Percentiles rank a stretch among this genome's conserved stretches.
Conservation (phyloP, 495 filamentous ascomycete species). For the Podospora didyma region DNA sequence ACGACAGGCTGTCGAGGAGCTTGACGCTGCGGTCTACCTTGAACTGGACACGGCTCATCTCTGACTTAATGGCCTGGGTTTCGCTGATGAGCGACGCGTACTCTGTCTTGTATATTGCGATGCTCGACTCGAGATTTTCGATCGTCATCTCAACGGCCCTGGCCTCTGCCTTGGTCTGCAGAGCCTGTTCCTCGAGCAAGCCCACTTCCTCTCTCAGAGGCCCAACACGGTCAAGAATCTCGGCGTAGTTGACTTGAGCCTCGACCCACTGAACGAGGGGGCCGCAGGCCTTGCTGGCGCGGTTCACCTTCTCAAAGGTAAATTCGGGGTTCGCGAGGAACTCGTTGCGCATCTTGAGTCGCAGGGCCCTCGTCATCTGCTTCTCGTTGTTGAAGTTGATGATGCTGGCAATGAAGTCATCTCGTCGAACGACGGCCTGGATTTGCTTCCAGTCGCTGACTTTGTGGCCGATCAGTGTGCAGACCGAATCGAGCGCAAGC, state of each 20-base stretch:
- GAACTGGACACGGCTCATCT: constrained; percentile 93
- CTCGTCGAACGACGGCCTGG: constrained; percentile 77
- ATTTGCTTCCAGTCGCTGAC: constrained; percentile 87
- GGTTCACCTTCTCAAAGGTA: constrained; percentile 91
- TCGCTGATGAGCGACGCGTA: constrained; percentile 95
- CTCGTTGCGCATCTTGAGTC: constrained; percentile 86
- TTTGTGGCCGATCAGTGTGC: constrained; percentile 88
- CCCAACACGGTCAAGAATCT: constrained; percentile 91
- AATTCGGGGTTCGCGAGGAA: constrained; percentile 91
- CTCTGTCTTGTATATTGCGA: constrained; percentile 93
- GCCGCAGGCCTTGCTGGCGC: constrained; percentile 93
- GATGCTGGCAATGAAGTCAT: constrained; percentile 98
- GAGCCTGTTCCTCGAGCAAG: constrained; percentile 78
- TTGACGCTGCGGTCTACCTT: constrained; percentile 96
- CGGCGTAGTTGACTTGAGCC: constrained; percentile 95
- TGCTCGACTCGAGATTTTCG: constrained; percentile 76
- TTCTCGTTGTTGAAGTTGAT: constrained; percentile 94
- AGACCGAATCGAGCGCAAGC: constrained; percentile 91
- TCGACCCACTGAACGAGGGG: constrained; percentile 96
- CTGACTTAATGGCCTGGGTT: constrained; percentile 92
- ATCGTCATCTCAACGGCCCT: constrained; percentile 89
- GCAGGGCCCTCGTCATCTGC: constrained; percentile 82
- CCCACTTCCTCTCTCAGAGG: constrained; percentile 88
- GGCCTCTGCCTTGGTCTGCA: constrained; percentile 91
- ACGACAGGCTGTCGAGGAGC: constrained; percentile 89